A percentile compares a stretch with the other conserved stretches of the same genome.
phyloP scores from a whole-genome alignment of 805 yeast genomes.

The Yamadazyma sp. region DNA sequence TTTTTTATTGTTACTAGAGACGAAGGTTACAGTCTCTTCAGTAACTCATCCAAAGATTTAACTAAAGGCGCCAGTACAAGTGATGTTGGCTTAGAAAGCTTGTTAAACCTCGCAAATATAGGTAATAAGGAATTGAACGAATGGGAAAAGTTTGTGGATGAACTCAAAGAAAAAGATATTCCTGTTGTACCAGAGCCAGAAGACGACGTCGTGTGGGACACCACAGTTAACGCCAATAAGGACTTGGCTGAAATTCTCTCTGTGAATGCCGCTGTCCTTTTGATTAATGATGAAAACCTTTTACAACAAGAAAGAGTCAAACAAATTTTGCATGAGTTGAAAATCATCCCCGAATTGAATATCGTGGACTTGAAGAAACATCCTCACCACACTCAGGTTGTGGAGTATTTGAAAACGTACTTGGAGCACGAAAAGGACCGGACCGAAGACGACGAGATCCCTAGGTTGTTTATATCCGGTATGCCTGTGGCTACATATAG shows the following conservation, averaged over 20 bases:
- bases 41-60: too few relatives aligned
- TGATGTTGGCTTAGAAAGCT: conserved; percentile 1
- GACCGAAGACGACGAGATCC: conserved; percentile 21
- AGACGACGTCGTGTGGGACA: not conserved
- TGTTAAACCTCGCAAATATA: conserved; percentile 14
- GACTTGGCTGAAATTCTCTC: conserved; percentile 36
- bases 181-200: not conserved
- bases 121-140: conserved; percentile 10
- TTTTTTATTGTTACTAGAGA: conserved; percentile 9
- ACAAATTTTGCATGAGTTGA: conserved; percentile 22
- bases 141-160: conserved; percentile 14
- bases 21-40: not conserved
- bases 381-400: conserved; percentile 27
- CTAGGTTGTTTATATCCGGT: conserved; percentile 36
- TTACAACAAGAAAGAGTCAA: conserved; percentile 19
- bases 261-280: conserved; percentile 28
- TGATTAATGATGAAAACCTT: conserved; percentile 22
- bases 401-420: conserved; percentile 24
- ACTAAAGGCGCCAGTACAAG: not conserved
- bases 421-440: conserved; percentile 7
- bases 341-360: conserved; percentile 34
- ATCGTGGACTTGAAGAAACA: conserved; percentile 31
- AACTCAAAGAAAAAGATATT: conserved; percentile 1
- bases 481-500: conserved; percentile 30
- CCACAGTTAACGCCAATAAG: conserved; percentile 13